These are phyloP conservation scores for Helenozyma rhizophorensis DNA, from an alignment of 805 yeast genomes.

Conservation along the genomic window DNA sequence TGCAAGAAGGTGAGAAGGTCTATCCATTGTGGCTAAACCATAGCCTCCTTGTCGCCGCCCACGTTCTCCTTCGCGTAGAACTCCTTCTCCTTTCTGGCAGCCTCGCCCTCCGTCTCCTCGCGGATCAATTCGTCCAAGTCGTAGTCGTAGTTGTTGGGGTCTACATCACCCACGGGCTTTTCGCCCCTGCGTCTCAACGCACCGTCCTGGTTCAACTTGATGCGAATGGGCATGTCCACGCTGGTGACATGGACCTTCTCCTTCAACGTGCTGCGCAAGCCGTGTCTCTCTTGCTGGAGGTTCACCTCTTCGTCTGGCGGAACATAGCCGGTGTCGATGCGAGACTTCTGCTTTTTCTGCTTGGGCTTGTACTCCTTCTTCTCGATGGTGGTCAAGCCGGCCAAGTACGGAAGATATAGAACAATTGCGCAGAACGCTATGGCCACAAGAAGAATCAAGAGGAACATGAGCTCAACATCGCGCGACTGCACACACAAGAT, in stretches of 20 bases:
- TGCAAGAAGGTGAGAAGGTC: too few relatives aligned
- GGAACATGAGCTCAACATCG: too few relatives aligned
- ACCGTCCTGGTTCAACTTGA: slow-evolving; percentile 23
- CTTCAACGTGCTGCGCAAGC: slow-evolving; percentile 19
- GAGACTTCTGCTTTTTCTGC: slow-evolving; percentile 4
- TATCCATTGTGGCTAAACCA: slow-evolving; percentile 7
- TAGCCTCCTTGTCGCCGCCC: slow-evolving; percentile 15
- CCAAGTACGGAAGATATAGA: slow-evolving; percentile 43
- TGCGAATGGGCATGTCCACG: slow-evolving; percentile 34
- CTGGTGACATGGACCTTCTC: slow-evolving; percentile 29
- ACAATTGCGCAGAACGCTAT: slow-evolving; percentile 38
- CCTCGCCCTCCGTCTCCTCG: slow-evolving; percentile 29
- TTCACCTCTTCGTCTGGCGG: slow-evolving; percentile 36
- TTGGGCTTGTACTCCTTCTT: slow-evolving; percentile 17
- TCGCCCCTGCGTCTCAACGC: slow-evolving; percentile 29
- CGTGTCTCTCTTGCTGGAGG: slow-evolving; percentile 9
- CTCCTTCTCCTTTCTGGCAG: slow-evolving; percentile 5
- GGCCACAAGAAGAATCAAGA: slow-evolving; percentile 36
- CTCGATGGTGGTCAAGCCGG: slow-evolving; percentile 46
- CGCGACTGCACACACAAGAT: too few relatives aligned
- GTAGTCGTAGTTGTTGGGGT: slow-evolving; percentile 41
- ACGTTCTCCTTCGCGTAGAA: slow-evolving; percentile 9
- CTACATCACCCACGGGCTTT: slow-evolving; percentile 29
- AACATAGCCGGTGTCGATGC: slow-evolving; percentile 18
- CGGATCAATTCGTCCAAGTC: slow-evolving; percentile 41